phyloP scores from a whole-genome alignment of 371 early-diverging fungal species.

The Gilbertella persicaria region DNA sequence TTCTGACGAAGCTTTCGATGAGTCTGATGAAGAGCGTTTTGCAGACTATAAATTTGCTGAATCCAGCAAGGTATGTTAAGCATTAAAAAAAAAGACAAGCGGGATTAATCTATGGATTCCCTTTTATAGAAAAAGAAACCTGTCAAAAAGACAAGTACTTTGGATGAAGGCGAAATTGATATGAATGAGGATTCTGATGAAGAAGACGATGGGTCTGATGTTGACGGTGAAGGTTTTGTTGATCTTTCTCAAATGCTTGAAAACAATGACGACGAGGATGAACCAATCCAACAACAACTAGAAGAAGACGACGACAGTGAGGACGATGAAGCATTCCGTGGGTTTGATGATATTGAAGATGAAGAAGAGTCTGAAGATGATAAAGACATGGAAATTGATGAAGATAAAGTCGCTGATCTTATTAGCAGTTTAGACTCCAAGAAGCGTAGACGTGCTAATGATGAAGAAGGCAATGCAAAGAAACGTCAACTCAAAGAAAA shows the following conservation, averaged over 20 bases:
- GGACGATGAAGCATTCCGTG: slow-evolving; percentile 30
- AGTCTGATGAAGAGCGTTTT: slow-evolving; percentile 82
- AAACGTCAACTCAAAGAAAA: slow-evolving; percentile 57
- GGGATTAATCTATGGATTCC: background rate
- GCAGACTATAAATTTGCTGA: slow-evolving; percentile 66
- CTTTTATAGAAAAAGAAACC: slow-evolving; percentile 28
- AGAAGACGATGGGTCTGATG: slow-evolving; percentile 52
- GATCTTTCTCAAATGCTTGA: slow-evolving; percentile 65
- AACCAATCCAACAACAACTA: slow-evolving; percentile 16
- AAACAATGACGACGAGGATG: slow-evolving; percentile 27
- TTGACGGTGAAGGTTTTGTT: slow-evolving; percentile 54
- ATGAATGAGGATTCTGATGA: slow-evolving; percentile 54
- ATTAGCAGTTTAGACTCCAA: slow-evolving; percentile 50
- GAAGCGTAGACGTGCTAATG: slow-evolving; percentile 49
- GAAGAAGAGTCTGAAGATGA: slow-evolving; percentile 40
- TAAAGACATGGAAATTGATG: slow-evolving; percentile 32
- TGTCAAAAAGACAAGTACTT: background rate
- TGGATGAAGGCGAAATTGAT: slow-evolving; percentile 40
- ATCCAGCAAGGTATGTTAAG: slow-evolving; percentile 14
- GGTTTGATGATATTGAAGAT: slow-evolving; percentile 30
- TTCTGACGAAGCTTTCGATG: slow-evolving; percentile 89
- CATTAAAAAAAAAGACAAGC: background rate
- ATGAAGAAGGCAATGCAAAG: slow-evolving; percentile 40
- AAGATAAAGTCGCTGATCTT: slow-evolving; percentile 37
- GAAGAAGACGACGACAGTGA: slow-evolving; percentile 20